Percentiles rank a stretch among this genome's conserved stretches.
Evolutionary conservation across 2,329 filamentous ascomycete genomes (phyloP).

Genomic region (Davidsoniella eucalypti): DNA sequence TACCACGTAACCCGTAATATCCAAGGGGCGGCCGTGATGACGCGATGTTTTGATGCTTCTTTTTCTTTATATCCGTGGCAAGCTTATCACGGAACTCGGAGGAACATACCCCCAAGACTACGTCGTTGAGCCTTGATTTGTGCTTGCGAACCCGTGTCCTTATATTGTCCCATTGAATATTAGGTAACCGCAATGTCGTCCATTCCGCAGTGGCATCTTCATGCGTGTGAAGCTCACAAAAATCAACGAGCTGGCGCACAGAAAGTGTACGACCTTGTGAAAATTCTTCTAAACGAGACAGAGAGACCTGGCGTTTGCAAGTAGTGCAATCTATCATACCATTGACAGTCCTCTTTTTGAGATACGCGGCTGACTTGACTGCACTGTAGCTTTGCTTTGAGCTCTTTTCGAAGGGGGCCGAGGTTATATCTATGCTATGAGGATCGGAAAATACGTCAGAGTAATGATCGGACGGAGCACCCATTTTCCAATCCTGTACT

Average conservation of each 20-base stretch:
- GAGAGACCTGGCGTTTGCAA: conserved; percentile 45
- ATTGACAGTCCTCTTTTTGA: neutral
- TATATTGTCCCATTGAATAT: conserved; percentile 51
- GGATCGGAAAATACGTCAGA: too few relatives aligned
- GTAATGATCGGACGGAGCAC: too few relatives aligned
- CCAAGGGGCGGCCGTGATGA: conserved; percentile 47
- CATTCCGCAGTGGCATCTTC: conserved; percentile 33
- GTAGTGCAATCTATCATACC: conserved; percentile 38
- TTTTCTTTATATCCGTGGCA: conserved; percentile 35
- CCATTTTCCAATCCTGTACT: too few relatives aligned
- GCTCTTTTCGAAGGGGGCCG: too few relatives aligned
- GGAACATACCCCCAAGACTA: conserved; percentile 37
- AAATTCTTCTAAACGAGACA: conserved; percentile 35
- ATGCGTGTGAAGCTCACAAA: conserved; percentile 48
- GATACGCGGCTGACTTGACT: neutral
- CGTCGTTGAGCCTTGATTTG: conserved; percentile 34
- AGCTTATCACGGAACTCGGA: conserved; percentile 47
- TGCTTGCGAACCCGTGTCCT: conserved; percentile 41
- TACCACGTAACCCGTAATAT: conserved; percentile 68
- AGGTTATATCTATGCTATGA: too few relatives aligned
- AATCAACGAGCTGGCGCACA: conserved; percentile 41
- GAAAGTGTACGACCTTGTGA: conserved; percentile 31
- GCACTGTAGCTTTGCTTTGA: too few relatives aligned
- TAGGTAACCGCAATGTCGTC: conserved; percentile 44
- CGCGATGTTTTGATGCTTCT: conserved; percentile 42